Base-by-base conservation (phyloP, 495 filamentous ascomycete genomes). In the Beverwykella pulmonaria region DNA sequence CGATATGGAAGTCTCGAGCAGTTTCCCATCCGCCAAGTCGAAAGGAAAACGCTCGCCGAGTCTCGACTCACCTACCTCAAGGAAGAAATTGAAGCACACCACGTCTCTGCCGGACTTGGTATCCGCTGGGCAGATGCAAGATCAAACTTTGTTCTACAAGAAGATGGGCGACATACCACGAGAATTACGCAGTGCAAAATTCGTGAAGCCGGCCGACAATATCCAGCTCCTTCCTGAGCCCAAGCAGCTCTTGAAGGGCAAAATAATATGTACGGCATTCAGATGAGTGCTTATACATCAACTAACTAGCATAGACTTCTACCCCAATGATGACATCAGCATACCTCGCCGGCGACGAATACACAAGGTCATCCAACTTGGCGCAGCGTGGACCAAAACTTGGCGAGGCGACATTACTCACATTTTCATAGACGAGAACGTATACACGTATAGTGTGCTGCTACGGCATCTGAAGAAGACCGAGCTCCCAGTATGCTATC, bases 251-350 rank as follows among this genome's bases (percentile, higher is more conserved):
- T 26, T 71, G n/a, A 68, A 59, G 27, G 56, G 52, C 5, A 61
- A 61, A 34, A 62, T 71, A 10, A 44, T 68, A 52, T 71, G 65
- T 68, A 32, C 22, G 61, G 44, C 12, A 6, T 27, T 25, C 1
- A 34, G 25, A 14, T 50, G 8, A 5, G 26, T 61, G n/a, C 5
- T 60, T 46, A 19, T 6, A 12, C 9, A 52, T 29, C n/a, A 20
- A 72, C 72, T 59, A 54, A 73, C 81, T 1, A 10, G 19, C 26
- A 1, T 34, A 88, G 86, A 84, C 69, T 98, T 96, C 75, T 83
- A 94, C 25, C 94, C 92, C 0, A 90, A 93, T 62, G 86, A 90
- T 65, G 87, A 92, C 67, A 81, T 88, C 44, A 83, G 86, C 19
- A 83, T 83, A 1, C 77, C 84, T 1, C 84, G 93, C 22, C 84